Evolutionary conservation across 192 early-diverging fungal genomes (phyloP).

Genomic region (Backusella macrospora): DNA sequence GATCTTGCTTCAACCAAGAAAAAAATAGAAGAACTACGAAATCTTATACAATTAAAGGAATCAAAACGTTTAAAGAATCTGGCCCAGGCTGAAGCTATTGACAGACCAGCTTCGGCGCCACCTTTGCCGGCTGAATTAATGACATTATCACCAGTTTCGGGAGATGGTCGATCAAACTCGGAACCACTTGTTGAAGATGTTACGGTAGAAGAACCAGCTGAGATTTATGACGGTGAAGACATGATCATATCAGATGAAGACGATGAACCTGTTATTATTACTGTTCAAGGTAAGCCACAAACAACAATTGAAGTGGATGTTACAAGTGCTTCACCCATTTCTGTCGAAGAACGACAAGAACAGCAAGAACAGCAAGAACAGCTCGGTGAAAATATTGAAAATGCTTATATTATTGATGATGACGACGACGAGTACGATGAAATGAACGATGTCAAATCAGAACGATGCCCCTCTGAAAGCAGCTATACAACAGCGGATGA

Average conservation of each 20-base stretch:
- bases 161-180: neutral
- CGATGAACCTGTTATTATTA: neutral
- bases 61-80: neutral
- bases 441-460: neutral
- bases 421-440: conserved; percentile 15
- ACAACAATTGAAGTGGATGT: neutral
- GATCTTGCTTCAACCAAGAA: neutral
- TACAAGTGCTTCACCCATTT: neutral
- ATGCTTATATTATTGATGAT: neutral
- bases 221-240: conserved; percentile 4
- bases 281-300: neutral
- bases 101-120: neutral
- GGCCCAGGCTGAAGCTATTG: neutral
- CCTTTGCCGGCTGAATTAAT: neutral
- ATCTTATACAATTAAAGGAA: neutral
- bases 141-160: neutral
- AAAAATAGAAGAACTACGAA: neutral
- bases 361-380: neutral
- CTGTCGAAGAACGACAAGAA: neutral
- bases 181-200: neutral
- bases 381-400: neutral
- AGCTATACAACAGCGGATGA: neutral
- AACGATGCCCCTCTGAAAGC: neutral
- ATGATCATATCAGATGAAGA: conserved; percentile 8
- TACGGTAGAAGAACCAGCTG: neutral